phyloP scores from a whole-genome alignment of 1,139 yeast species.

The Yamadazyma buinensis region DNA sequence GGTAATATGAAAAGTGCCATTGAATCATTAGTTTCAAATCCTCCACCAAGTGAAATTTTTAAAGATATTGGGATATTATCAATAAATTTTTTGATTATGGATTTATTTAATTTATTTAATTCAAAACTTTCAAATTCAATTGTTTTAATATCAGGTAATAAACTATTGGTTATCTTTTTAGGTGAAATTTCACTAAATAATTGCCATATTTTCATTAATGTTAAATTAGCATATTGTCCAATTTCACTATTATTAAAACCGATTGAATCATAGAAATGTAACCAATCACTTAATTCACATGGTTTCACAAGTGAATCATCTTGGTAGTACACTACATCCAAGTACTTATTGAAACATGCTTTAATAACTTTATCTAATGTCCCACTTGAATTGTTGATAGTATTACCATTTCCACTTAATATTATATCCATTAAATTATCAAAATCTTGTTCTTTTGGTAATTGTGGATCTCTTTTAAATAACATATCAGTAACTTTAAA shows the following conservation, averaged over 20 bases:
- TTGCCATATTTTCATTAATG: constrained; percentile 62
- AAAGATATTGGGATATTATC: constrained; percentile 27
- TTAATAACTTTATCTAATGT: constrained; percentile 60
- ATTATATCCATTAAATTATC: constrained; percentile 30
- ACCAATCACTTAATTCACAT: constrained; percentile 69
- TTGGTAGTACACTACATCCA: constrained; percentile 48
- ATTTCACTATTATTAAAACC: constrained; percentile 41
- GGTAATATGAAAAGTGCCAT: constrained; percentile 40
- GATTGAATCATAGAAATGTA: constrained; percentile 59
- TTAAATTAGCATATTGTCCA: constrained; percentile 51
- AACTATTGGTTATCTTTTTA: constrained; percentile 19
- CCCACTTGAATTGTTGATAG: constrained; percentile 43
- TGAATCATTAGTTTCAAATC: constrained; percentile 22
- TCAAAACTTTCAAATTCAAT: constrained; percentile 44
- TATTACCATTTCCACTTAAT: constrained; percentile 35
- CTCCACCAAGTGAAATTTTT: constrained; percentile 28
- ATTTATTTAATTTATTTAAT: constrained; percentile 25
- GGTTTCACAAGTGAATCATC: constrained; percentile 68
- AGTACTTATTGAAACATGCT: constrained; percentile 71
- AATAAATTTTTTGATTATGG: constrained; percentile 21
- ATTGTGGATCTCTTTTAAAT: constrained; percentile 48
- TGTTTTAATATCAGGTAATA: constrained; percentile 36
- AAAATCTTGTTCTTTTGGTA: constrained; percentile 47
- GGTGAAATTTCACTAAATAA: constrained; percentile 61
- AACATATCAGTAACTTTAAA: constrained; percentile 52